Base-by-base conservation (phyloP, 768 basidiomycete species). In the Zangia roseola region DNA sequence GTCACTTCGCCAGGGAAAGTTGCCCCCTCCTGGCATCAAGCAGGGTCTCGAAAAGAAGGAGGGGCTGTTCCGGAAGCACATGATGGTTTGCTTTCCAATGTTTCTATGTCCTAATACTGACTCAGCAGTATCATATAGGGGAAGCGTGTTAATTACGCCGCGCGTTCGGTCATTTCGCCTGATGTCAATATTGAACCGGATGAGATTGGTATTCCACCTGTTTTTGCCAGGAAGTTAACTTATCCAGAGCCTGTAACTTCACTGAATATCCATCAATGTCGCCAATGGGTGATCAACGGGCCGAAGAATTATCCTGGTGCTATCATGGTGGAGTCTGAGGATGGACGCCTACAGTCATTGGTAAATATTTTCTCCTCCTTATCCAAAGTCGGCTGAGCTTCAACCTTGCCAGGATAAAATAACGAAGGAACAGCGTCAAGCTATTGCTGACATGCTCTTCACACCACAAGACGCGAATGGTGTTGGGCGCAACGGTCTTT, bases 111-210 rank as follows among this genome's bases (percentile, higher is more conserved):
- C 40, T 9, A 21, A 39, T 23, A 24, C 21, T 13, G 14, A 35
- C 46, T 56, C 14, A 56, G 21, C 26, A 43, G 34, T 16, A 33
- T 21, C 6, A 37, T 42, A 25, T 49, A 97, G 94, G 97, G 97
- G 10, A 99, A 99, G 76, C 94, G 97, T 62, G 97, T 99, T 53
- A 98, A 99, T 69, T 97, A 95, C 67, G 94, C 97, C 35, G 97
- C 97, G 19, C 94, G 97, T 54, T 99, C 97, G n/a, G 97, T 99
- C 63, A 99, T 99, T 57, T 99, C 97, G 16, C 97, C 97, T 10
- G 97, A 99, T 64, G 90, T 97, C 60, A 98, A 98, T 69, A 98
- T 99, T 57, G 97, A 99, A 69, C 91, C 97, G 25, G 94, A 91
- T 66, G 97, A 99, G 69, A 99, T 99, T 47, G 97, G 97, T 34